Conservation (phyloP, 1,139 yeast species). For the Geotrichum fermentans region DNA sequence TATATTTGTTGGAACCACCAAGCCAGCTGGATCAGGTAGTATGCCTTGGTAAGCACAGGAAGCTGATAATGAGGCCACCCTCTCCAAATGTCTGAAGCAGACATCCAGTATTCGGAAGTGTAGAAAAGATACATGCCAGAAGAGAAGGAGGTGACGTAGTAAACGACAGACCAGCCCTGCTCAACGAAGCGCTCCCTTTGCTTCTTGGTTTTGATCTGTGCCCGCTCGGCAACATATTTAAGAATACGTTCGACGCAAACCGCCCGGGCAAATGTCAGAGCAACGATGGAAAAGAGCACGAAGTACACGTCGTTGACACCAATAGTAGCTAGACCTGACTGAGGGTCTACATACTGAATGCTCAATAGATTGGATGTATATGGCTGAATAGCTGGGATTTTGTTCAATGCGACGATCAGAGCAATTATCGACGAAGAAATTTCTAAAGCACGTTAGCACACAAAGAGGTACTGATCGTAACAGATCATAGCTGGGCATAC, state of each 20-base stretch:
- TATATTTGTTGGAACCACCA: constrained; percentile 80
- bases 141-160: constrained; percentile 53
- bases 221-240: constrained; percentile 25
- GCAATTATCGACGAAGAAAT: constrained; percentile 8
- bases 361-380: constrained; percentile 27
- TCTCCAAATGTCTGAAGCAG: constrained; percentile 57
- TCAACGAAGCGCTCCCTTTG: constrained; percentile 70
- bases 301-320: constrained; percentile 47
- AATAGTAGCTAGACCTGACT: constrained; percentile 25
- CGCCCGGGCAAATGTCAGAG: constrained; percentile 57
- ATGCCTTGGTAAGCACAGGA: constrained; percentile 49
- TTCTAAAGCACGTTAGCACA: neutral
- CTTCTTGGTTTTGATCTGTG: constrained; percentile 38
- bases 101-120: constrained; percentile 55
- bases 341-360: constrained; percentile 28
- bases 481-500: neutral
- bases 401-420: constrained; percentile 1
- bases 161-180: constrained; percentile 73
- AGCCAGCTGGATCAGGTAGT: constrained; percentile 66
- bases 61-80: constrained; percentile 68
- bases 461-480: neutral
- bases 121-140: constrained; percentile 57
- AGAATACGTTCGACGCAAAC: constrained; percentile 54
- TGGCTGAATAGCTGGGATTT: constrained; percentile 11
- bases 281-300: constrained; percentile 52